Conservation (phyloP, 2,329 filamentous ascomycete genomes). For the Acarospora socialis region DNA sequence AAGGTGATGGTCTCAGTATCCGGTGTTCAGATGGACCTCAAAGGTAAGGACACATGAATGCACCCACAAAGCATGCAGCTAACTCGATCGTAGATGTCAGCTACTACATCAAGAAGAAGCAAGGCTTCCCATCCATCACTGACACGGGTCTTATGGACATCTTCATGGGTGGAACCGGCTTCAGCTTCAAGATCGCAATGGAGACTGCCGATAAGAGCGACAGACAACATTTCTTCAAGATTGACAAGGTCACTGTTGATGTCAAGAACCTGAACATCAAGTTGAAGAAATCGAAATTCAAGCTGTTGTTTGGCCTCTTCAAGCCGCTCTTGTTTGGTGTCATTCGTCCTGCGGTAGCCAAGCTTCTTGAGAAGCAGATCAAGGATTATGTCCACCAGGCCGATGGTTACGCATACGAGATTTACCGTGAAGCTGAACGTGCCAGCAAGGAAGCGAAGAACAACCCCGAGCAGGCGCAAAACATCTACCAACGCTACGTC, state of each 20-base stretch:
- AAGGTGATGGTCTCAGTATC: constrained; percentile 73
- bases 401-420: constrained; percentile 56
- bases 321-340: constrained; percentile 79
- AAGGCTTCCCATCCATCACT: constrained; percentile 76
- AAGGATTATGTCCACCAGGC: constrained; percentile 65
- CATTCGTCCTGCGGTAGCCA: constrained; percentile 70
- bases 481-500: constrained; percentile 77
- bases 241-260: constrained; percentile 74
- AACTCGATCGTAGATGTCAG: constrained; percentile 50
- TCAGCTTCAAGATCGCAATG: constrained; percentile 83
- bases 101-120: constrained; percentile 90
- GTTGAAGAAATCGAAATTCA: constrained; percentile 89
- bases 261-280: constrained; percentile 75
- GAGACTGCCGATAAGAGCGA: constrained; percentile 67
- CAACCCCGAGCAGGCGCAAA: constrained; percentile 59
- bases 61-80: constrained; percentile 1
- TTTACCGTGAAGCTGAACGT: constrained; percentile 72
- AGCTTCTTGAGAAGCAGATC: constrained; percentile 79
- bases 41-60: constrained; percentile 21
- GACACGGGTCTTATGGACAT: constrained; percentile 85
- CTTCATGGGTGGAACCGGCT: constrained; percentile 69
- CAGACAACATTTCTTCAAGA: constrained; percentile 77
- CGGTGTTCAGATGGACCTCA: constrained; percentile 83
- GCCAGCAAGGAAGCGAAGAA: constrained; percentile 50
- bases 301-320: constrained; percentile 70